A percentile compares a stretch with the other conserved stretches of the same genome.
phyloP scores from a whole-genome alignment of 139 green algal species.

The Micromonas pusilla region DNA sequence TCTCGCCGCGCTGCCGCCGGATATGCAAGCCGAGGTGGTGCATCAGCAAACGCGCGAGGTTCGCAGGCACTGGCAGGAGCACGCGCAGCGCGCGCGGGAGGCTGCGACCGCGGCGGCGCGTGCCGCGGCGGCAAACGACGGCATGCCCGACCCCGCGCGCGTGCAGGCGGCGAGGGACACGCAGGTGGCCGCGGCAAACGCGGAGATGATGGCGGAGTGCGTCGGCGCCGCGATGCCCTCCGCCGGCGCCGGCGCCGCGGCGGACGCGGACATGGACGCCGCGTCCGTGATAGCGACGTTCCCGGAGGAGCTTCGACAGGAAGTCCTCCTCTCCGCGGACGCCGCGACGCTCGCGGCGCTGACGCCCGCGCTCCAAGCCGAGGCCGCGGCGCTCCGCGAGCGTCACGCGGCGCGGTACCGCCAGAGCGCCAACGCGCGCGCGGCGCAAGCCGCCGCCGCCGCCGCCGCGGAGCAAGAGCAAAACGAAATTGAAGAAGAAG shows the following conservation, averaged over 20 bases:
- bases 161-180: background rate
- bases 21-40: slow-evolving; percentile 75
- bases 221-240: slow-evolving; percentile 14
- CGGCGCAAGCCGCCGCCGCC: background rate
- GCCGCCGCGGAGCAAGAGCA: slow-evolving; percentile 3
- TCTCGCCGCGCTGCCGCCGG: slow-evolving; percentile 71
- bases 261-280: slow-evolving; percentile 63
- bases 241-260: slow-evolving; percentile 3
- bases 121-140: background rate
- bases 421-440: slow-evolving; percentile 4
- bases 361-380: slow-evolving; percentile 63
- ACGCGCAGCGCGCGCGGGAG: background rate
- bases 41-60: slow-evolving; percentile 46
- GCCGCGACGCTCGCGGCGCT: slow-evolving; percentile 68
- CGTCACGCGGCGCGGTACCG: slow-evolving; percentile 29
- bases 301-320: slow-evolving; percentile 76
- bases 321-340: slow-evolving; percentile 60
- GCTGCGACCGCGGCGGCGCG: background rate
- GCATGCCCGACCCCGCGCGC: background rate
- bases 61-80: background rate
- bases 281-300: slow-evolving; percentile 76
- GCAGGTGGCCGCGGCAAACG: slow-evolving; percentile 21
- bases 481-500: too few species aligned
- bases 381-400: slow-evolving; percentile 61
- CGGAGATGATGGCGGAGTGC: too few species aligned